These are phyloP conservation scores for Hippophae rhamnoides DNA, from an alignment of 306 rosid genomes.

Conservation along the genomic window DNA sequence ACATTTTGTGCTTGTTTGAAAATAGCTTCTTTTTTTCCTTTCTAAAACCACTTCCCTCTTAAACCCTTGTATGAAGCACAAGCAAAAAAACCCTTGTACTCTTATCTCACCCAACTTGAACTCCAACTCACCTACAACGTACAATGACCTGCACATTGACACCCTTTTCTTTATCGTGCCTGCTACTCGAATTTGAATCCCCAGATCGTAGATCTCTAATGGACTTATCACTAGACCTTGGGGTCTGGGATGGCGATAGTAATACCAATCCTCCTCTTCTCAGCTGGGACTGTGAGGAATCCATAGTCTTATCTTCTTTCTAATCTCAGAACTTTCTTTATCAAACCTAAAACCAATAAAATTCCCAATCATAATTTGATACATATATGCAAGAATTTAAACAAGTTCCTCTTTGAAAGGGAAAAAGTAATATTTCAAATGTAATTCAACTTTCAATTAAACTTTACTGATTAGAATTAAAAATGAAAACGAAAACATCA, in stretches of 20 bases:
- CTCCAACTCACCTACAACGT: conserved; percentile 76
- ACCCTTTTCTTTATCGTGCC: conserved; percentile 85
- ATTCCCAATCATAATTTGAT: neutral
- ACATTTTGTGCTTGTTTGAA: too few species aligned
- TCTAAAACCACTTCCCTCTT: too few species aligned
- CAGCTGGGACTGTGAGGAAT: conserved; percentile 45
- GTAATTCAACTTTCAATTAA: neutral
- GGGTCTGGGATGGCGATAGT: conserved; percentile 86
- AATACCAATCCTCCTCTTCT: conserved; percentile 77
- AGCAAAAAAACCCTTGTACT: too few species aligned
- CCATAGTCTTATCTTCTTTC: conserved; percentile 37
- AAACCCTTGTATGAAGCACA: too few species aligned
- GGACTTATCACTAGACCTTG: conserved; percentile 75
- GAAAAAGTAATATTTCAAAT: neutral
- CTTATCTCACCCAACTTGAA: conserved; percentile 14
- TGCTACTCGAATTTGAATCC: conserved; percentile 68
- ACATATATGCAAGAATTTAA: neutral
- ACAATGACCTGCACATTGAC: conserved; percentile 97
- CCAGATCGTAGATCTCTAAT: conserved; percentile 93
- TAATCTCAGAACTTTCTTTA: conserved; percentile 19
- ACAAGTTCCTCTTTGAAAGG: conserved; percentile 3
- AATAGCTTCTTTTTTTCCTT: too few species aligned
- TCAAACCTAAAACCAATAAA: conserved; percentile 5
- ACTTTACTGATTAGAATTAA: neutral
- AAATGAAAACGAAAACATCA: neutral